phyloP scores from a whole-genome alignment of 306 rosid species.

The Carpinus fangiana region DNA sequence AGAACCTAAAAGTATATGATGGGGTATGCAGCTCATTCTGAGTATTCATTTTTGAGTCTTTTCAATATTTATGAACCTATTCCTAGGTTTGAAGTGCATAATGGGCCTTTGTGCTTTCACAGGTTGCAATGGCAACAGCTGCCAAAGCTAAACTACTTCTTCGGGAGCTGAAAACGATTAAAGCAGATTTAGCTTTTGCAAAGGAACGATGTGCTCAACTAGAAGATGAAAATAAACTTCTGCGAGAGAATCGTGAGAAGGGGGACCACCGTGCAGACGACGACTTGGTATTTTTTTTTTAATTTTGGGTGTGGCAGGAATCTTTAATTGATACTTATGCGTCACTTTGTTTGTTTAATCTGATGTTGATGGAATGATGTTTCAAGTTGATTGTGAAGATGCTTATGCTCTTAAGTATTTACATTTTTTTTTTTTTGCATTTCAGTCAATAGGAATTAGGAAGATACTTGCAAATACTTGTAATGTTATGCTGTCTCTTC shows the following conservation, averaged over 20 bases:
- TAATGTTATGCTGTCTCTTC: neutral
- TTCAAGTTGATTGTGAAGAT: neutral
- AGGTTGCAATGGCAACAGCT: slow-evolving; percentile 99
- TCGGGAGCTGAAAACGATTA: slow-evolving; percentile 90
- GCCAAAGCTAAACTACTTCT: slow-evolving; percentile 94
- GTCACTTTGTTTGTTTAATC: neutral
- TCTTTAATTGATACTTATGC: neutral
- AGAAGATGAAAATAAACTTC: slow-evolving; percentile 89
- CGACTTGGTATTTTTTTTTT: slow-evolving; percentile 64
- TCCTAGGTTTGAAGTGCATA: slow-evolving; percentile 24
- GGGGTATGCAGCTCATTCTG: neutral
- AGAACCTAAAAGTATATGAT: neutral
- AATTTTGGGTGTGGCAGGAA: neutral
- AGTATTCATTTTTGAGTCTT: neutral
- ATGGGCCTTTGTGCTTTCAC: slow-evolving; percentile 31
- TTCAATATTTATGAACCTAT: slow-evolving; percentile 5
- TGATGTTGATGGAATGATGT: neutral
- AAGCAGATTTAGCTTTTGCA: slow-evolving; percentile 90
- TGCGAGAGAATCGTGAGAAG: slow-evolving; percentile 74
- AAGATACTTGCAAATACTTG: neutral
- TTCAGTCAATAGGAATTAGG: neutral
- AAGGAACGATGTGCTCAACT: slow-evolving; percentile 90
- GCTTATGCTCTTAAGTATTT: neutral
- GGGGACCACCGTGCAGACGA: slow-evolving; percentile 78
- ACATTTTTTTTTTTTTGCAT: neutral